Evolutionary conservation across 2,329 filamentous ascomycete species (phyloP).

Genomic region (Fonsecaea multimorphosa): DNA sequence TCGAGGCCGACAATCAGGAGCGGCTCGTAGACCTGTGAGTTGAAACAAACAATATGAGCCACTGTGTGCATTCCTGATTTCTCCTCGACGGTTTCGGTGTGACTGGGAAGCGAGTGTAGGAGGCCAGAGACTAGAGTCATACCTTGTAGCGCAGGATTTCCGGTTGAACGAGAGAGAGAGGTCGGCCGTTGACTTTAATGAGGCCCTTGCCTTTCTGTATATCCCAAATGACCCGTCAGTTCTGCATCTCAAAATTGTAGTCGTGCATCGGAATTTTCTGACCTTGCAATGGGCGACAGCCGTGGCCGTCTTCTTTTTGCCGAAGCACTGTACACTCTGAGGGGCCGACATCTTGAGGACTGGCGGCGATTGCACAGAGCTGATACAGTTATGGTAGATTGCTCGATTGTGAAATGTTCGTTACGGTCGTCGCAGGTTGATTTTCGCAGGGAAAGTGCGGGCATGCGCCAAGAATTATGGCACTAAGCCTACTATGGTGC

Average conservation of each 20-base stretch:
- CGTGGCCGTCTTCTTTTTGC: slow-evolving; percentile 92
- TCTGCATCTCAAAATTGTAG: background rate
- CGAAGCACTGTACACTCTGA: slow-evolving; percentile 95
- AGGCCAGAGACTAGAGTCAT: slow-evolving; percentile 43
- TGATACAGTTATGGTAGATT: slow-evolving; percentile 25
- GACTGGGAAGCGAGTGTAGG: slow-evolving; percentile 12
- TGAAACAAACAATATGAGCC: slow-evolving; percentile 12
- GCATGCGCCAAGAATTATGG: slow-evolving; percentile 8
- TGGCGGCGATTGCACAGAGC: slow-evolving; percentile 33
- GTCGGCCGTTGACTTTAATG: slow-evolving; percentile 98
- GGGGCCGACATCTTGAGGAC: slow-evolving; percentile 72
- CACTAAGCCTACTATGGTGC: background rate
- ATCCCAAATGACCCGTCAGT: slow-evolving; percentile 28
- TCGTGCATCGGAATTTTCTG: slow-evolving; percentile 46
- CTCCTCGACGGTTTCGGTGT: background rate
- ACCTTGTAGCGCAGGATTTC: slow-evolving; percentile 98
- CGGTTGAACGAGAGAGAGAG: slow-evolving; percentile 90
- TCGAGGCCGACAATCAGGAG: slow-evolving; percentile 95
- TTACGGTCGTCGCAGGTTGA: background rate
- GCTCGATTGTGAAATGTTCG: slow-evolving; percentile 2
- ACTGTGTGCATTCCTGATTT: slow-evolving; percentile 17
- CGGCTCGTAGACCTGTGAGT: slow-evolving; percentile 87
- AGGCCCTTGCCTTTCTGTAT: slow-evolving; percentile 78
- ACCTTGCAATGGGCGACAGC: slow-evolving; percentile 94
- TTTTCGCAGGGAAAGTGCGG: slow-evolving; percentile 21